Percentiles rank a stretch among this genome's conserved stretches.
These are phyloP conservation scores for Apostasia shenzhenica DNA, from an alignment of 106 monocot genomes.

Conservation along the genomic window DNA sequence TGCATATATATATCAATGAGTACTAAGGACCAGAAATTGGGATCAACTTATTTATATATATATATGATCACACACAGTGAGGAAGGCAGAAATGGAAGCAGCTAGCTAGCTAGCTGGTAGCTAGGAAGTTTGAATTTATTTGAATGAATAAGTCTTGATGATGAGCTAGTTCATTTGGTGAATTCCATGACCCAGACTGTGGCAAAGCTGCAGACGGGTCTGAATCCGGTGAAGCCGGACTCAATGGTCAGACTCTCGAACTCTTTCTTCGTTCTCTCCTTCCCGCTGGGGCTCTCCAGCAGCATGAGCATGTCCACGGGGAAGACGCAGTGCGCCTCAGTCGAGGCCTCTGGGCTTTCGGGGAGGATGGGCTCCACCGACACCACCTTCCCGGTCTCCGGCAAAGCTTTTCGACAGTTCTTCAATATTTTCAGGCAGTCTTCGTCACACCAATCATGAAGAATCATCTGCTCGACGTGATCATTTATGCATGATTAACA, in stretches of 20 bases:
- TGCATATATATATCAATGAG: too few relatives aligned
- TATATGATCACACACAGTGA: too few relatives aligned
- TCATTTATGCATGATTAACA: too few relatives aligned
- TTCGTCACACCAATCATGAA: not conserved
- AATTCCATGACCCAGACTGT: not conserved
- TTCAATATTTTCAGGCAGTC: not conserved
- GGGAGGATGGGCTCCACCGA: not conserved
- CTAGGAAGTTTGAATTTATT: too few relatives aligned
- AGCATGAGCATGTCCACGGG: not conserved
- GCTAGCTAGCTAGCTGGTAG: too few relatives aligned
- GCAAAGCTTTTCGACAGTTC: not conserved
- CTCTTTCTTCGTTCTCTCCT: constrained; percentile 5
- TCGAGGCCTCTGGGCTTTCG: not conserved
- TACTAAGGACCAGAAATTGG: too few relatives aligned
- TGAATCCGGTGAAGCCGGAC: not conserved
- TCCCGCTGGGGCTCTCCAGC: not conserved
- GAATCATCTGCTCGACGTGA: not conserved
- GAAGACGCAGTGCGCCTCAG: not conserved
- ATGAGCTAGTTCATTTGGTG: not conserved
- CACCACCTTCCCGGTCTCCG: not conserved
- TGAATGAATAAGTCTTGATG: too few relatives aligned
- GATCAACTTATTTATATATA: too few relatives aligned
- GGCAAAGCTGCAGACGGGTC: not conserved
- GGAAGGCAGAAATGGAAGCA: too few relatives aligned
- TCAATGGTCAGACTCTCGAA: not conserved